These are phyloP conservation scores for Agastache rugosa DNA, from an alignment of 257 asterid species.

Conservation along the genomic window DNA sequence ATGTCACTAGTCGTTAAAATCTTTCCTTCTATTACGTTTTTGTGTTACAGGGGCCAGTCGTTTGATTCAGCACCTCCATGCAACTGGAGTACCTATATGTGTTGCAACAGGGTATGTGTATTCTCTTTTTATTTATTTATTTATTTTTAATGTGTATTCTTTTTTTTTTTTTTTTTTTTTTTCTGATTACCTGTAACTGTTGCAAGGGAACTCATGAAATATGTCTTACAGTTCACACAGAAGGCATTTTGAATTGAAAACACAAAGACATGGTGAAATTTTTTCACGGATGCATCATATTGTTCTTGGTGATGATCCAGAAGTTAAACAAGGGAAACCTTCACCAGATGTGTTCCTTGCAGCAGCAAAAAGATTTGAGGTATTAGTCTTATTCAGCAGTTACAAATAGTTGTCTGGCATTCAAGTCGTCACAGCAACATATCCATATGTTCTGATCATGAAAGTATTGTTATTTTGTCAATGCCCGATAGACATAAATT, in stretches of 20 bases:
- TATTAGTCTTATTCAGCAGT: conserved; percentile 34
- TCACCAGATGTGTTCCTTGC: conserved; percentile 93
- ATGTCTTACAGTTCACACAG: conserved; percentile 70
- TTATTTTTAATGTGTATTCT: conserved; percentile 21
- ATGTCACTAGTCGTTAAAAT: neutral
- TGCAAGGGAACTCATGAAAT: conserved; percentile 36
- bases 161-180: neutral
- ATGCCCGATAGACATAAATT: conserved; percentile 3
- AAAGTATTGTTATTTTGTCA: neutral
- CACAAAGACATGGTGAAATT: conserved; percentile 76
- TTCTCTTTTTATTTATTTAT: conserved; percentile 9
- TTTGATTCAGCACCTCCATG: conserved; percentile 80
- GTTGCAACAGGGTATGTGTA: conserved; percentile 85
- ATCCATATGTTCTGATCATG: conserved; percentile 20
- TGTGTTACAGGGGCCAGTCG: conserved; percentile 70
- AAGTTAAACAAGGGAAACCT: conserved; percentile 94
- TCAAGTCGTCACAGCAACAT: neutral
- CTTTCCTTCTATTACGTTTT: conserved; percentile 32
- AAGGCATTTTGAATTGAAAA: conserved; percentile 88
- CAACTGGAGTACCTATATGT: conserved; percentile 83
- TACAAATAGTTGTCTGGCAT: conserved; percentile 5
- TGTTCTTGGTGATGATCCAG: conserved; percentile 95
- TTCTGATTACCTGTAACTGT: conserved; percentile 20
- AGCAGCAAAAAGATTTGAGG: conserved; percentile 95
- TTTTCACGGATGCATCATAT: conserved; percentile 91